phyloP scores from a whole-genome alignment of 805 yeast genomes.

The Cyberlindnera lachancei region DNA sequence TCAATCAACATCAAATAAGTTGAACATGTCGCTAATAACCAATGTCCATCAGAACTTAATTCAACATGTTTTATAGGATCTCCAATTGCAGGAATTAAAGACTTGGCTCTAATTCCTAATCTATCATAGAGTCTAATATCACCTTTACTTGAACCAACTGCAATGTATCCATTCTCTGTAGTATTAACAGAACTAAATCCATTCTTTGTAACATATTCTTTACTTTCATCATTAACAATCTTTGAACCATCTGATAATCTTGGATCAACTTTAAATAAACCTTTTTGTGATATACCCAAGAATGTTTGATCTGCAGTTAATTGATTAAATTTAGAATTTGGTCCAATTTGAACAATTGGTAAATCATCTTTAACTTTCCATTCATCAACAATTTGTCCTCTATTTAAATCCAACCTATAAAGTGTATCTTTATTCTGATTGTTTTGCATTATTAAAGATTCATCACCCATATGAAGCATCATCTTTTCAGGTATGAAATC shows the following conservation, averaged over 20 bases:
- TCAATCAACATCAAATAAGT: conserved; percentile 67
- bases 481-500: conserved; percentile 50
- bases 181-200: conserved; percentile 36
- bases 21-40: conserved; percentile 75
- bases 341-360: conserved; percentile 53
- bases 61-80: conserved; percentile 64
- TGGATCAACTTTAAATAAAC: conserved; percentile 75
- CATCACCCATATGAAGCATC: conserved; percentile 74
- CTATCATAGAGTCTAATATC: conserved; percentile 68
- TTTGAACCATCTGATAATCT: conserved; percentile 53
- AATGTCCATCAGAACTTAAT: conserved; percentile 71
- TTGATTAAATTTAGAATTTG: conserved; percentile 68
- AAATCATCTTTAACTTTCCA: conserved; percentile 52
- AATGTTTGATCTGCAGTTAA: conserved; percentile 67
- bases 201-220: conserved; percentile 40
- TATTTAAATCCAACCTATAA: conserved; percentile 70
- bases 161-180: conserved; percentile 66
- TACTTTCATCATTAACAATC: conserved; percentile 48
- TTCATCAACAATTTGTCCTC: conserved; percentile 81
- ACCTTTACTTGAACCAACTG: conserved; percentile 70
- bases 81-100: conserved; percentile 76
- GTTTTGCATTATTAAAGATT: conserved; percentile 58
- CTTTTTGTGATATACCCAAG: conserved; percentile 57
- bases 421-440: conserved; percentile 37
- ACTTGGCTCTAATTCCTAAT: conserved; percentile 70